These are phyloP conservation scores for Sanghuangporus weigelae DNA, from an alignment of 1,284 basidiomycete genomes.

Conservation along the genomic window DNA sequence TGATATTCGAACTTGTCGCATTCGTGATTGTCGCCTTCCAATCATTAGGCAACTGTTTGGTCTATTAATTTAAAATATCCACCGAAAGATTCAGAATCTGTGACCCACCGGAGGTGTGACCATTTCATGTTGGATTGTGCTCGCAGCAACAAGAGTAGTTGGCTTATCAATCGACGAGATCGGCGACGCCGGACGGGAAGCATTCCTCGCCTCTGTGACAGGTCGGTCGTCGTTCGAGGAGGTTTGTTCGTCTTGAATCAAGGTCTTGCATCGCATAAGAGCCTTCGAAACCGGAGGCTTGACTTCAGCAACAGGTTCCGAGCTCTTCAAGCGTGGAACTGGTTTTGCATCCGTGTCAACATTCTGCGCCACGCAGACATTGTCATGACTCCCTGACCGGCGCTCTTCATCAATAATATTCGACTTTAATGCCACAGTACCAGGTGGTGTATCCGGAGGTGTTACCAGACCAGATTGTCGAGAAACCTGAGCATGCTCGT, in stretches of 20 bases:
- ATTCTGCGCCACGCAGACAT: neutral
- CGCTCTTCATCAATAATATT: neutral
- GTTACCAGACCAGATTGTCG: constrained; percentile 6
- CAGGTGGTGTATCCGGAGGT: constrained; percentile 14
- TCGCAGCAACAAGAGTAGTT: neutral
- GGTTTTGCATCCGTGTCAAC: neutral
- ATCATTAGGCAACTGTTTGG: constrained; percentile 7
- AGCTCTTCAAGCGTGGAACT: neutral
- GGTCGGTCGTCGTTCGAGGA: neutral
- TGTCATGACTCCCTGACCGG: neutral
- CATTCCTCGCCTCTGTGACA: neutral
- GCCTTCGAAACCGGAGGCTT: neutral
- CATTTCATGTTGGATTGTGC: neutral
- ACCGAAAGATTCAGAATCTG: neutral
- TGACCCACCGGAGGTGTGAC: constrained; percentile 3
- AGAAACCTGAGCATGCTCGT: neutral
- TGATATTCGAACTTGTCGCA: neutral
- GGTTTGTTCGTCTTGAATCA: neutral
- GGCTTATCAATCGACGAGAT: neutral
- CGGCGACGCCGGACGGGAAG: neutral
- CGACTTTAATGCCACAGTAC: neutral
- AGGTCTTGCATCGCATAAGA: neutral
- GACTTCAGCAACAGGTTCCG: neutral
- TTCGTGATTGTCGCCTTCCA: constrained; percentile 15
- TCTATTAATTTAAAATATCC: neutral